Conservation (phyloP, 2,329 filamentous ascomycete genomes). For the Ceratocystis albifundus region DNA sequence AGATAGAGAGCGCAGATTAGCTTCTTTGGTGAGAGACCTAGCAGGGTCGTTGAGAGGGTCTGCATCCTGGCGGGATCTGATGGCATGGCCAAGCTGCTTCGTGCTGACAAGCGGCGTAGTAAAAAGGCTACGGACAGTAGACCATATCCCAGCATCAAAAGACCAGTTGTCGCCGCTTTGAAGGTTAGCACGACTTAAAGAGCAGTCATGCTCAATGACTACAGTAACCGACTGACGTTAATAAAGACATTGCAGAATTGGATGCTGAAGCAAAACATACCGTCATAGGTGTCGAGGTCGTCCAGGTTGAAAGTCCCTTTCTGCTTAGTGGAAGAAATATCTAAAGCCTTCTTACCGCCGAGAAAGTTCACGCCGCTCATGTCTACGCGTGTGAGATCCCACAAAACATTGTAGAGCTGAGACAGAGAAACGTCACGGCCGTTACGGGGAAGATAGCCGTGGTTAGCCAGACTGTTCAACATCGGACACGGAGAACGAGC, state of each 20-base stretch:
- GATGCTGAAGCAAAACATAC: conserved; percentile 15
- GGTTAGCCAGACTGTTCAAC: conserved; percentile 26
- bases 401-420: background rate
- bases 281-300: conserved; percentile 27
- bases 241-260: background rate
- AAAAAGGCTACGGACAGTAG: conserved; percentile 25
- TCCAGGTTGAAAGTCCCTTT: conserved; percentile 28
- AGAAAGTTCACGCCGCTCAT: conserved; percentile 24
- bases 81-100: conserved; percentile 27
- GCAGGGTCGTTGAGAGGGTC: conserved; percentile 27
- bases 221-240: background rate
- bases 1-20: conserved; percentile 24
- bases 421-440: conserved; percentile 24
- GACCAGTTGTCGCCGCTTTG: conserved; percentile 29
- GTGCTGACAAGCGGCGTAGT: conserved; percentile 27
- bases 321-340: conserved; percentile 28
- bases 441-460: conserved; percentile 25
- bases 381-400: conserved; percentile 23
- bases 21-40: conserved; percentile 23
- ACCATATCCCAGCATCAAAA: conserved; percentile 28
- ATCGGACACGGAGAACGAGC: conserved; percentile 26
- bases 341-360: conserved; percentile 22
- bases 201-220: conserved; percentile 32
- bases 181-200: conserved; percentile 28
- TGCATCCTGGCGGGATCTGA: conserved; percentile 26